Evolutionary conservation across 73 alveolate species (phyloP).

Genomic region (Paramecium primaurelia): DNA sequence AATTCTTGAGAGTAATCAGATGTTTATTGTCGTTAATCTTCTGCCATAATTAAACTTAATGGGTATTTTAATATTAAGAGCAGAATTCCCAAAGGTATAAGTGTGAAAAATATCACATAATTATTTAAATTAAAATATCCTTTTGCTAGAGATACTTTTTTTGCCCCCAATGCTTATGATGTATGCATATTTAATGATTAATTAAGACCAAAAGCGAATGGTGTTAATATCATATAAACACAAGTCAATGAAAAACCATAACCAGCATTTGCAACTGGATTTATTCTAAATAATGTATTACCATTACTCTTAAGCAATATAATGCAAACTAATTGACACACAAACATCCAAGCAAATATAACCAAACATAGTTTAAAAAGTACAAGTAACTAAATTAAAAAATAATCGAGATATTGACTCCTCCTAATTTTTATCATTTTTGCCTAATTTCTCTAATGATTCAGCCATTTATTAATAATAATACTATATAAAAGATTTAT

Average conservation of each 20-base stretch:
- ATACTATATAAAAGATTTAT: too few relatives aligned
- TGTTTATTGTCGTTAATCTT: not conserved
- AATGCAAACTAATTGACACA: not conserved
- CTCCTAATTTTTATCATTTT: not conserved
- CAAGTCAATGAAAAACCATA: slow-evolving; percentile 19
- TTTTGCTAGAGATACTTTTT: not conserved
- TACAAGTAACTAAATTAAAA: not conserved
- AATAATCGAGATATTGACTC: not conserved
- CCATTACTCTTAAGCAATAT: not conserved
- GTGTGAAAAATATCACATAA: not conserved
- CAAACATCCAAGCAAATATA: slow-evolving; percentile 1
- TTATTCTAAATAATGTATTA: not conserved
- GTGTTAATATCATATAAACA: not conserved
- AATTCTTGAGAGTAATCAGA: slow-evolving; percentile 5
- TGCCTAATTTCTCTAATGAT: not conserved
- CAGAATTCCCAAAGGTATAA: not conserved
- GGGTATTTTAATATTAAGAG: not conserved
- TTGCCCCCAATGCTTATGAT: slow-evolving; percentile 14
- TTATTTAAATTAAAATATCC: not conserved
- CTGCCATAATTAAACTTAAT: not conserved
- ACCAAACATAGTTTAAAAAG: slow-evolving; percentile 14
- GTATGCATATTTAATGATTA: slow-evolving; percentile 11
- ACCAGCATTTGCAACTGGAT: not conserved
- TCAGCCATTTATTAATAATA: not conserved
- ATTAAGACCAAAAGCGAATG: slow-evolving; percentile 19